Evolutionary conservation across 345 rosid genomes (phyloP).

Genomic region (Hirschfeldia incana): DNA sequence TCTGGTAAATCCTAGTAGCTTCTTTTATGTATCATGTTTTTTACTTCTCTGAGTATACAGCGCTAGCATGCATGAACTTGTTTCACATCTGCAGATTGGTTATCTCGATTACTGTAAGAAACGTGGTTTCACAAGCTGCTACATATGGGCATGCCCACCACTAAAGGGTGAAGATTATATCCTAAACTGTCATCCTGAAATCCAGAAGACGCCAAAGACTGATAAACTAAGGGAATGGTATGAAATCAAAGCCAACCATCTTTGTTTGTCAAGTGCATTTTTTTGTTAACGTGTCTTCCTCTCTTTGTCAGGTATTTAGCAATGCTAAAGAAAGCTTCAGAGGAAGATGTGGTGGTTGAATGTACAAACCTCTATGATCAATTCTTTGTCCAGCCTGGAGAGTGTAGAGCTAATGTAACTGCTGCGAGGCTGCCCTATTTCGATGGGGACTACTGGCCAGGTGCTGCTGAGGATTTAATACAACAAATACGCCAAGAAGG

Average conservation of each 20-base stretch:
- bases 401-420: constrained; percentile 78
- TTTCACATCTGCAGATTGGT: constrained; percentile 64
- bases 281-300: background rate
- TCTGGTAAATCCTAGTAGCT: constrained; percentile 21
- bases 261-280: constrained; percentile 12
- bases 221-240: constrained; percentile 95
- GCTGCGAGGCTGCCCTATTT: constrained; percentile 96
- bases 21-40: background rate
- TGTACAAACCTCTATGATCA: constrained; percentile 83
- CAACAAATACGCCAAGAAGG: constrained; percentile 76
- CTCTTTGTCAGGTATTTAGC: constrained; percentile 66
- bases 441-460: constrained; percentile 99
- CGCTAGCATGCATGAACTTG: background rate
- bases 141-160: constrained; percentile 98
- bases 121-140: constrained; percentile 95
- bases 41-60: background rate
- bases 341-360: constrained; percentile 78
- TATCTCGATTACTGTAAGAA: constrained; percentile 93
- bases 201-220: constrained; percentile 91
- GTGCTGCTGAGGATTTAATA: constrained; percentile 87
- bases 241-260: constrained; percentile 48
- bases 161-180: constrained; percentile 98
- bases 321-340: constrained; percentile 78
- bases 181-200: constrained; percentile 92
- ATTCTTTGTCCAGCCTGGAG: constrained; percentile 72